Evolutionary conservation across 2,329 filamentous ascomycete species (phyloP), one percentile per base, ranked within the genome.

Genomic region (Didymella sp.): DNA sequence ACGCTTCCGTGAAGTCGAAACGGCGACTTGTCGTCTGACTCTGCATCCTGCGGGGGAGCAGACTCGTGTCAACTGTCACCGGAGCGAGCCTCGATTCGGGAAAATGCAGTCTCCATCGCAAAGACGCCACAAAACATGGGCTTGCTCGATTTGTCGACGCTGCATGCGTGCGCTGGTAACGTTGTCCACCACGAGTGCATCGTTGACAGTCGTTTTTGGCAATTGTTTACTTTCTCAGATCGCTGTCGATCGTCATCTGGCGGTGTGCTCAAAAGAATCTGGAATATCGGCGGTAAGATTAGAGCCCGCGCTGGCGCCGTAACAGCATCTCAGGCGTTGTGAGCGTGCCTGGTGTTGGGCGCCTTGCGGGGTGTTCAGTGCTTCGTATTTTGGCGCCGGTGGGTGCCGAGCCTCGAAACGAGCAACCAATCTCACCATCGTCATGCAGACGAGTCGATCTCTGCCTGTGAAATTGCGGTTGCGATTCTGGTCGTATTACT

Each of bases 1-100:
- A 53, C 27, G 33, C 35, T 30, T 52, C 63, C 61, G 63, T 40
- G 38, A 45, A 60, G 60, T 58, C 60, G 63, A 67, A 69, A 69
- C 63, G 52, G 37, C 53, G 55, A 51, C 22, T n/a, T 43, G 17
- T 48, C 31, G 48, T 43, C 43, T 57, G 54, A 52, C 48, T 57
- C 43, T 52, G 48, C 54, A 47, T 43, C 54, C 54, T 57, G 47
- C 43, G 54, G 54, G 43, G 48, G 54, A 57, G 48, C 38, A 38
- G 48, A 44, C 25, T 57, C 48, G 43, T 37, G 33, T 37, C 33
- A 19, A 37, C 33, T 47, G 37, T n/a, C 6, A 37, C 48, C 48
- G 54, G 54, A 52, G 54, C 54, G 25, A 44, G 48, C 43, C 49
- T 49, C 44, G 6, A 48, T 52, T 25, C n/a, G 48, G 54, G 38